Percentiles rank a stretch among this genome's conserved stretches.
These are phyloP conservation scores for Orbilia ellipsospora DNA, from an alignment of 2,329 filamentous ascomycete genomes.

Conservation along the genomic window DNA sequence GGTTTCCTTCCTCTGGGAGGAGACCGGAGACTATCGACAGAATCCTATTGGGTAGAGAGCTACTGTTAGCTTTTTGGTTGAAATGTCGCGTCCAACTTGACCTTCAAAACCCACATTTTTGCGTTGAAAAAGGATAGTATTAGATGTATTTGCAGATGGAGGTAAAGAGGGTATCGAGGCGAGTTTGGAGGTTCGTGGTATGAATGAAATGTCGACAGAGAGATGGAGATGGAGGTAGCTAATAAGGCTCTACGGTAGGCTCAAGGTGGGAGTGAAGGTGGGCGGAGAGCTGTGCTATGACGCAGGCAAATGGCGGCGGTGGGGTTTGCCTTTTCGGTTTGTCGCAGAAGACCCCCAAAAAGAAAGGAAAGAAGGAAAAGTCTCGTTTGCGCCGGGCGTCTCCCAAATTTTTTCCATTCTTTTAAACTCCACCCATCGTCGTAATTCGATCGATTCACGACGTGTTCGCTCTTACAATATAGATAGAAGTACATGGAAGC, in stretches of 20 bases:
- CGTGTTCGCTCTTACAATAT: background rate
- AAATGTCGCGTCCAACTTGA: conserved; percentile 5
- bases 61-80: conserved; percentile 9
- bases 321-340: conserved; percentile 46
- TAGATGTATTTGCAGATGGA: background rate
- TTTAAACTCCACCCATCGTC: conserved; percentile 25
- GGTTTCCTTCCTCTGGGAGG: conserved; percentile 21
- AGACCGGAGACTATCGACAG: conserved; percentile 35
- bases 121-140: background rate
- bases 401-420: background rate
- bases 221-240: conserved; percentile 2
- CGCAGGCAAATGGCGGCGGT: conserved; percentile 22
- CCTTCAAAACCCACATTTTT: conserved; percentile 29
- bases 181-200: background rate
- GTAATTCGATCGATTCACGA: background rate
- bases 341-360: conserved; percentile 31
- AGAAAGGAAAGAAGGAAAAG: conserved; percentile 6
- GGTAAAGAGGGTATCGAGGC: background rate
- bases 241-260: conserved; percentile 1
- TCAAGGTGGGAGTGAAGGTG: background rate
- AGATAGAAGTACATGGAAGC: conserved; percentile 43
- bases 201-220: too few species aligned
- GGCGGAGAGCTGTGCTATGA: conserved; percentile 42
- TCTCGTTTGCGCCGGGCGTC: conserved; percentile 22
- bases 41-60: conserved; percentile 12